Base-by-base conservation (phyloP, 2,329 filamentous ascomycete species). In the Lecanicillium sp. region DNA sequence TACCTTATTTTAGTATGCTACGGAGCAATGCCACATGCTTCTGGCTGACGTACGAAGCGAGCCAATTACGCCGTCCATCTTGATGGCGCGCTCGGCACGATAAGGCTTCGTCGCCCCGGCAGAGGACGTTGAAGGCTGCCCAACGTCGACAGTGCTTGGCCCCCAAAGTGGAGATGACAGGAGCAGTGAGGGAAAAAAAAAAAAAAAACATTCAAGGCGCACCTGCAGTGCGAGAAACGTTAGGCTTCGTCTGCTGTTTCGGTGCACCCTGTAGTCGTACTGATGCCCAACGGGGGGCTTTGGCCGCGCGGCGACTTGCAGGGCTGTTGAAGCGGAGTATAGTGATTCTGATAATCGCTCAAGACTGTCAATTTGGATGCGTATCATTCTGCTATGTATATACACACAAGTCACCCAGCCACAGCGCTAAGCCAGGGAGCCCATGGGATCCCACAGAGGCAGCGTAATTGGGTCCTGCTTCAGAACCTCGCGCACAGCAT, bases 361-460 rank as follows among this genome's bases (percentile, higher is more conserved):
- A n/a, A n/a, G n/a, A n/a, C n/a, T n/a, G n/a, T n/a, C n/a, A n/a
- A n/a, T n/a, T n/a, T n/a, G n/a, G n/a, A n/a, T n/a, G n/a, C n/a
- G n/a, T n/a, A n/a, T n/a, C n/a, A n/a, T n/a, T n/a, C n/a, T n/a
- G n/a, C n/a, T n/a, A n/a, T n/a, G n/a, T n/a, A n/a, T n/a, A n/a
- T n/a, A n/a, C n/a, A 17, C 30, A 15, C 30, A 17, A 15, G 30
- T 9, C 15, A 19, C 26, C 8, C 38, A n/a, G 23, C 24, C 23
- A 24, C 33, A 19, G 29, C 44, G 38, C 60, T 60, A 86, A 55
- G 85, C 86, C 63, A 90, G 62, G 15, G 83, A 75, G 1, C 86
- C 86, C 83, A 90, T 87, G 0, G 86, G 86, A 69, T 90, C 86
- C 87, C 87, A 91, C 20, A 87, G 67, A 2, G 85, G 84, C 51